Percentiles rank a stretch among this genome's conserved stretches.
These are phyloP conservation scores for Phyllostachys edulis DNA, from an alignment of 176 grass and related monocot species.

Conservation along the genomic window DNA sequence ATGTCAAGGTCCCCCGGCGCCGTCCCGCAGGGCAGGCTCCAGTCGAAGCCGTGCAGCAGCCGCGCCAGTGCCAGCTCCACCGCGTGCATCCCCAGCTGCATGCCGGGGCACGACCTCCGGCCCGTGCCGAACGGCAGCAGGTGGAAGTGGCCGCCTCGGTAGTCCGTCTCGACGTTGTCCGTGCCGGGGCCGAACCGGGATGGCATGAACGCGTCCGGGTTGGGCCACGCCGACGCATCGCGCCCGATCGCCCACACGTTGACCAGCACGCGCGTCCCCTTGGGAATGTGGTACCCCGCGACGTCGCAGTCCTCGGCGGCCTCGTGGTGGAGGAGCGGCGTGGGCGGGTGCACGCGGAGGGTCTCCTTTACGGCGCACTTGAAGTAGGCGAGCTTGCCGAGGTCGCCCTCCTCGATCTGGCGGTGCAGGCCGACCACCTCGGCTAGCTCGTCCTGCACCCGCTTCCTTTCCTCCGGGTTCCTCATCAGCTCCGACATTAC, in stretches of 20 bases:
- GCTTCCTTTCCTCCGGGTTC: slow-evolving; percentile 39
- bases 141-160: slow-evolving; percentile 55
- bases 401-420: slow-evolving; percentile 36
- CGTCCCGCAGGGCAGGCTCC: slow-evolving; percentile 44
- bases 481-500: slow-evolving; percentile 52
- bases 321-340: slow-evolving; percentile 54
- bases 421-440: slow-evolving; percentile 37
- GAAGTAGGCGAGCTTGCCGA: slow-evolving; percentile 53
- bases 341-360: slow-evolving; percentile 51
- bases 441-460: slow-evolving; percentile 43
- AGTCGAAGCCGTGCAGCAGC: slow-evolving; percentile 51
- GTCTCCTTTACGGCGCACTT: slow-evolving; percentile 55
- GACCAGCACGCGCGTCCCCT: slow-evolving; percentile 40
- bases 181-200: slow-evolving; percentile 26
- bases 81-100: slow-evolving; percentile 46
- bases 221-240: slow-evolving; percentile 42
- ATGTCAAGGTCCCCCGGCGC: slow-evolving; percentile 53
- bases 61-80: slow-evolving; percentile 48
- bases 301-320: slow-evolving; percentile 45
- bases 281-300: slow-evolving; percentile 45
- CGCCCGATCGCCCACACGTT: slow-evolving; percentile 62
- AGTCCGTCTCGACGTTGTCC: slow-evolving; percentile 40
- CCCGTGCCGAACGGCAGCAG: slow-evolving; percentile 61
- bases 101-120: slow-evolving; percentile 52
- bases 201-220: slow-evolving; percentile 33